A percentile compares a stretch with the other conserved stretches of the same genome.
Evolutionary conservation across 345 rosid genomes (phyloP).

Genomic region (Eucalyptus viminalis): DNA sequence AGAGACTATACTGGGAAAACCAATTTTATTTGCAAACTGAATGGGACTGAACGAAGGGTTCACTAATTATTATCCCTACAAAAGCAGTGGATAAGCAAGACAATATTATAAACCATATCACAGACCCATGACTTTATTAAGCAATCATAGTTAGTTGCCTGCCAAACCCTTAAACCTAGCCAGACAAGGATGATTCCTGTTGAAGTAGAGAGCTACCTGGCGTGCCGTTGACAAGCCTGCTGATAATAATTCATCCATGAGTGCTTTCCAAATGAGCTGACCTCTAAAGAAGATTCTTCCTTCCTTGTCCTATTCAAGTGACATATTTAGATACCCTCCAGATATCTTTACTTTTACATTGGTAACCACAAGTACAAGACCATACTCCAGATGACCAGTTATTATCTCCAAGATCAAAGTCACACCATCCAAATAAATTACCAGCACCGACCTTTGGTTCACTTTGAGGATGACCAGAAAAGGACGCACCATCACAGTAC

Average conservation of each 20-base stretch:
- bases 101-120: background rate
- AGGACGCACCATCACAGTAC: conserved; percentile 92
- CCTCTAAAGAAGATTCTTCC: conserved; percentile 68
- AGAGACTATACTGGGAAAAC: background rate
- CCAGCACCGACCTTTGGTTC: conserved; percentile 48
- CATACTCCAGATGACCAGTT: background rate
- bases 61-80: background rate
- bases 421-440: background rate
- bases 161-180: background rate
- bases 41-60: background rate
- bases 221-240: conserved; percentile 64
- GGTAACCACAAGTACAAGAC: background rate
- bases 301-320: conserved; percentile 17
- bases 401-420: background rate
- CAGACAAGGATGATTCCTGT: background rate
- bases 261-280: conserved; percentile 87
- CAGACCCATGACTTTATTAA: background rate
- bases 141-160: background rate
- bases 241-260: conserved; percentile 60
- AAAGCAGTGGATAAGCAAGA: background rate
- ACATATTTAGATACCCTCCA: background rate
- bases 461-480: conserved; percentile 70
- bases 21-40: background rate
- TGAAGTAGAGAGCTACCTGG: conserved; percentile 19
- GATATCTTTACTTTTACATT: background rate